Percentiles rank a stretch among this genome's conserved stretches.
Conservation (phyloP, 495 filamentous ascomycete species). For the Neurospora tetraspora region DNA sequence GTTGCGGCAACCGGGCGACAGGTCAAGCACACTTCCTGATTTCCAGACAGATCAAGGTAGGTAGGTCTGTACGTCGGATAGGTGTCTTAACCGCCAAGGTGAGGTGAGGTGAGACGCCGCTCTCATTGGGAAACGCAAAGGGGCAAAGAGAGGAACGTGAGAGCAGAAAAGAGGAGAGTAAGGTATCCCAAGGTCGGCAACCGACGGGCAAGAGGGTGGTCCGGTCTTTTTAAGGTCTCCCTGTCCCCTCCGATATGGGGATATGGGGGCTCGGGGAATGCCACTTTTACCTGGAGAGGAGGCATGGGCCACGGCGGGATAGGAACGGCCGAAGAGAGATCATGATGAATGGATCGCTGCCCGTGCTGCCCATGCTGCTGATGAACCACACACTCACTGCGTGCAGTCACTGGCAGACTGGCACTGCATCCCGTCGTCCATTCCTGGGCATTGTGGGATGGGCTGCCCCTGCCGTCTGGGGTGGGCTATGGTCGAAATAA, state of each 20-base stretch:
- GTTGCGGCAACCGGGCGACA: background rate
- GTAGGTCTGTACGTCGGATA: background rate
- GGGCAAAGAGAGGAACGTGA: background rate
- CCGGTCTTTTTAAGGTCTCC: constrained; percentile 8
- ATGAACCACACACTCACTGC: background rate
- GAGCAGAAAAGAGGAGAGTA: background rate
- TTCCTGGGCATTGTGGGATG: background rate
- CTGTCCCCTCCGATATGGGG: background rate
- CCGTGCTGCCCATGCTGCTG: background rate
- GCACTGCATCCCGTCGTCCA: background rate
- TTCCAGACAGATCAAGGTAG: background rate
- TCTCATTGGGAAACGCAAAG: background rate
- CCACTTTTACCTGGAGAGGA: background rate
- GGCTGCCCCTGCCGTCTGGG: background rate
- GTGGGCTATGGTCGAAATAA: background rate
- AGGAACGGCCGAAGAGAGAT: background rate
- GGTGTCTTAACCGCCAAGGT: background rate
- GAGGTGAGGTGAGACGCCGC: background rate
- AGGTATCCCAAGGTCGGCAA: constrained; percentile 13
- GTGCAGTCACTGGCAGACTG: background rate
- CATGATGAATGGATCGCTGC: background rate
- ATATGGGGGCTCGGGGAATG: background rate
- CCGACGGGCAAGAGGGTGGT: constrained; percentile 16
- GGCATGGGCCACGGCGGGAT: background rate
- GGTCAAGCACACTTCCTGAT: background rate